Evolutionary conservation across 164 flowering plant species (phyloP), one percentile per base, ranked within the genome.

Genomic region (Nymphaea colorata): DNA sequence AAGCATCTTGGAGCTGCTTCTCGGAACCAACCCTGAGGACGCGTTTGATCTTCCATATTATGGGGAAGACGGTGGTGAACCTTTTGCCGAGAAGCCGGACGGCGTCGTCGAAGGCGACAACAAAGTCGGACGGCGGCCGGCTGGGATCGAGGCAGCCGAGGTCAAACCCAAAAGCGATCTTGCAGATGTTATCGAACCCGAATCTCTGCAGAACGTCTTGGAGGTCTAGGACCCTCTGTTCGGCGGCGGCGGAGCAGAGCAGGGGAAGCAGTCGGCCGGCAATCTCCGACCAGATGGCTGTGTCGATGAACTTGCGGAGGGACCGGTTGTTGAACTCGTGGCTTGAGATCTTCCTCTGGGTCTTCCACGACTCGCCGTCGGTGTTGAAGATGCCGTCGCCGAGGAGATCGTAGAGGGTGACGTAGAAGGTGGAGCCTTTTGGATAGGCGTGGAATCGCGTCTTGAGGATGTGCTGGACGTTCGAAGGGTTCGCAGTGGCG

Each of bases 351-450:
- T 84, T 84, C 10, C 87, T 78, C 42, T 84, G 87, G 7, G 76
- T 43, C 65, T 72, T 78, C 86, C 86, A 83, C 5, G 73, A 57
- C 0, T 83, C 79, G 2, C 77, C 86, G 17, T 83, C 83, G 15
- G 80, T 67, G 73, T 78, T 80, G 68, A 83, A 83, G 72, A 83
- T 81, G 4, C 86, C 86, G 4, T 55, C 66, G 76, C 86, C 86
- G 18, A 83, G 81, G n/a, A 81, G 78, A 41, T 83, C 86, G 25
- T 69, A 47, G 18, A 81, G 71, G 3, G 70, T 47, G 7, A 64
- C 11, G 16, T 62, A 59, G 76, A 80, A 73, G 0, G 69, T 64
- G 0, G 62, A n/a, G 42, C 86, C 86, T 69, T 82, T 82, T 1
- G 84, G 81, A 72, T 77, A 81, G 69, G 80, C 80, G 5, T 77